Evolutionary conservation across 1,284 basidiomycete species (phyloP).

Genomic region (Cryptococcus sp.): DNA sequence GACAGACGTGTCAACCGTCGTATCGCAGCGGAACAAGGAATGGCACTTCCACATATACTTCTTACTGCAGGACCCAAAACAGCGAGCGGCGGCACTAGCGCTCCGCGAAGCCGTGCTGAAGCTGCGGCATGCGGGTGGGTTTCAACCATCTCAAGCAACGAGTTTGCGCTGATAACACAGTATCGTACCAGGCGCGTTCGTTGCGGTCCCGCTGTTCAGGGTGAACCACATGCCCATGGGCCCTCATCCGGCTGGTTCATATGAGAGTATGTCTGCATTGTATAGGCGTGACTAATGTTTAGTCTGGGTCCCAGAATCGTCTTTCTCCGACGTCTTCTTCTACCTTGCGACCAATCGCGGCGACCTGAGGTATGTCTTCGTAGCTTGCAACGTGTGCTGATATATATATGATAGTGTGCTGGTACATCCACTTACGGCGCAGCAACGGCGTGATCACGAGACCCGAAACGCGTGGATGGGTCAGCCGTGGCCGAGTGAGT

Average conservation of each 20-base stretch:
- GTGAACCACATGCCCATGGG: conserved; percentile 8
- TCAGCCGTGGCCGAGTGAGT: conserved; percentile 4
- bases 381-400: not conserved
- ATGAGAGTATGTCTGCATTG: conserved; percentile 9
- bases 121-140: conserved; percentile 1
- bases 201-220: conserved; percentile 1
- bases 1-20: not conserved
- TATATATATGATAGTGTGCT: conserved; percentile 1
- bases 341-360: conserved; percentile 8
- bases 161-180: too few relatives aligned
- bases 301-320: conserved; percentile 10
- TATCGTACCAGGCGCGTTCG: conserved; percentile 1
- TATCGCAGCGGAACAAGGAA: conserved; percentile 1
- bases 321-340: conserved; percentile 12
- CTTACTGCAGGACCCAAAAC: not conserved
- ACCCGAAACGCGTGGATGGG: conserved; percentile 7
- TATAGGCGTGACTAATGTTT: too few relatives aligned
- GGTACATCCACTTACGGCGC: conserved; percentile 3
- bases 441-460: conserved; percentile 7
- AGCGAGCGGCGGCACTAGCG: not conserved
- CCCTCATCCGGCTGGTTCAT: conserved; percentile 7
- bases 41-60: conserved; percentile 12
- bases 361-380: conserved; percentile 1
- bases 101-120: conserved; percentile 5
- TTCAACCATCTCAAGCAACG: too few relatives aligned